These are phyloP conservation scores for Eremothecium cymbalariae DNA, from an alignment of 1,139 yeast genomes.

Conservation along the genomic window DNA sequence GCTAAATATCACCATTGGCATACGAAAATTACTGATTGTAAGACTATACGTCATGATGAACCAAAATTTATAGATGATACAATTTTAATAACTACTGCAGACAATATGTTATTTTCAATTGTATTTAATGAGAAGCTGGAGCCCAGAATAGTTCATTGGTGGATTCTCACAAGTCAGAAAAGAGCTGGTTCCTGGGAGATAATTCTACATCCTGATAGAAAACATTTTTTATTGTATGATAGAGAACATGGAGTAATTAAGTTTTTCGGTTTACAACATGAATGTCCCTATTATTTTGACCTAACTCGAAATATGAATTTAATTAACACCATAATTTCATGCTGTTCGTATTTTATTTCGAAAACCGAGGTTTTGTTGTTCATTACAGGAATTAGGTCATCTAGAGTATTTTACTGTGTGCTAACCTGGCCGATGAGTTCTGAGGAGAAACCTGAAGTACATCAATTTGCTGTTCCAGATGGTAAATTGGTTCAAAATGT, in stretches of 20 bases:
- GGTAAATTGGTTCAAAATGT: slow-evolving; percentile 14
- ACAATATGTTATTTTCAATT: slow-evolving; percentile 7
- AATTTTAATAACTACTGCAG: slow-evolving; percentile 4
- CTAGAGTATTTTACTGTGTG: slow-evolving; percentile 19
- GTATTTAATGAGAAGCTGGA: slow-evolving; percentile 8
- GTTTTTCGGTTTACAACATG: slow-evolving; percentile 17
- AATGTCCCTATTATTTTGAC: slow-evolving; percentile 12
- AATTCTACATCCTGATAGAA: slow-evolving; percentile 10
- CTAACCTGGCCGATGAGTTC: slow-evolving; percentile 20
- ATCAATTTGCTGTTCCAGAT: slow-evolving; percentile 19
- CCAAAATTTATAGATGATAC: slow-evolving; percentile 6
- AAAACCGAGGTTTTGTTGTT: slow-evolving; percentile 16
- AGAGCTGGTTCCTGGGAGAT: slow-evolving; percentile 16
- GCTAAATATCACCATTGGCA: slow-evolving; percentile 9
- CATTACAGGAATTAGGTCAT: slow-evolving; percentile 14
- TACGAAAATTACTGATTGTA: slow-evolving; percentile 11
- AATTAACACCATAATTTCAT: slow-evolving; percentile 14
- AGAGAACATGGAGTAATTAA: slow-evolving; percentile 15
- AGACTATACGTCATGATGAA: slow-evolving; percentile 7
- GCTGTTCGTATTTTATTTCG: slow-evolving; percentile 13
- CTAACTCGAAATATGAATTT: slow-evolving; percentile 20
- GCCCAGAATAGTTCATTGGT: slow-evolving; percentile 10
- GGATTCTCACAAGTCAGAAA: slow-evolving; percentile 2
- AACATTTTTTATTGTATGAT: slow-evolving; percentile 18
- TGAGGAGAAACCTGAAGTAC: slow-evolving; percentile 18